A percentile compares a stretch with the other conserved stretches of the same genome.
These are phyloP conservation scores for Beauveria asiatica DNA, from an alignment of 2,329 filamentous ascomycete species.

Conservation along the genomic window DNA sequence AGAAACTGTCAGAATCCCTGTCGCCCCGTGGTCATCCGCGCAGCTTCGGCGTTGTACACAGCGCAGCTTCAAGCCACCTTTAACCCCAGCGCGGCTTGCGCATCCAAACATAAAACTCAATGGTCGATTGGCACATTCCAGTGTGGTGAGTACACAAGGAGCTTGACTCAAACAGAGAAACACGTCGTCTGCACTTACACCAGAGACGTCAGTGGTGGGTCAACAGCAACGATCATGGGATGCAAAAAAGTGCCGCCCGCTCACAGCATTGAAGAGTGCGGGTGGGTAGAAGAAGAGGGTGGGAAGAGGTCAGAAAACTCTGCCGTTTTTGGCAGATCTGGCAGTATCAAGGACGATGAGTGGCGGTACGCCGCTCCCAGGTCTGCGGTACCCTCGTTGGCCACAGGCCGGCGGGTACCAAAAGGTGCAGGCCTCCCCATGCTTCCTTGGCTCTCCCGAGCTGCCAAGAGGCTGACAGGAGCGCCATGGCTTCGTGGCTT, in stretches of 20 bases:
- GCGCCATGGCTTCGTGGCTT: slow-evolving; percentile 1
- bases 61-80: neutral
- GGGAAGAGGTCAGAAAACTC: neutral
- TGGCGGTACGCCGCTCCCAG: slow-evolving; percentile 1
- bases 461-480: neutral
- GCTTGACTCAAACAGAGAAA: neutral
- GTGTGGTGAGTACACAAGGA: neutral
- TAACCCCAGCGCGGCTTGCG: neutral
- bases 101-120: neutral
- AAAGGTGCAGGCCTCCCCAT: slow-evolving; percentile 2
- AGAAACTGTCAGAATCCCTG: neutral
- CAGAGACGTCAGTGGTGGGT: slow-evolving; percentile 4
- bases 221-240: slow-evolving; percentile 4
- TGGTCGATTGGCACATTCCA: neutral
- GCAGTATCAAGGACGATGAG: neutral
- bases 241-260: neutral
- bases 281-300: neutral
- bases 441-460: neutral
- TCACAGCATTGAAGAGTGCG: neutral
- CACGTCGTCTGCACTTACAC: neutral
- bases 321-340: neutral
- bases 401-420: neutral
- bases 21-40: neutral
- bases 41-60: neutral
- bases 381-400: neutral